phyloP scores from a whole-genome alignment of 805 yeast genomes.

The Lipomyces yamadae region DNA sequence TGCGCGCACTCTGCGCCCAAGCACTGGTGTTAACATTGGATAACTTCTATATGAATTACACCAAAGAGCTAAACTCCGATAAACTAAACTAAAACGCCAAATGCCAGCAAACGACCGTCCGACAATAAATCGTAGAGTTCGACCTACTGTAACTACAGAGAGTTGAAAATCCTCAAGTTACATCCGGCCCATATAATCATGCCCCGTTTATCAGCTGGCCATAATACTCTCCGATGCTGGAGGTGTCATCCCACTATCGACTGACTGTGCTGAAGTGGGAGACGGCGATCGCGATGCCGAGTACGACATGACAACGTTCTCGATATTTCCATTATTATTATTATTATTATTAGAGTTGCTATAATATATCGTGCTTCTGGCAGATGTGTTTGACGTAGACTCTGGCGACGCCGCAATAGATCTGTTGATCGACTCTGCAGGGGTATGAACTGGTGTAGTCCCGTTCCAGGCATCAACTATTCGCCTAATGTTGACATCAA shows the following conservation, averaged over 20 bases:
- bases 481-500: slow-evolving; percentile 29
- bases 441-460: slow-evolving; percentile 5
- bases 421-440: neutral
- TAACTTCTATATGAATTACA: too few relatives aligned
- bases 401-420: neutral
- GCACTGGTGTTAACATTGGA: too few relatives aligned
- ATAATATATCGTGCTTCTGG: neutral
- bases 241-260: neutral
- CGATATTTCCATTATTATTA: neutral
- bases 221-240: neutral
- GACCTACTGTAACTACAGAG: neutral
- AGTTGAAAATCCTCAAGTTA: neutral
- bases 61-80: too few relatives aligned
- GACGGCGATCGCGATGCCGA: slow-evolving; percentile 21
- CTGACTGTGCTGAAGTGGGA: neutral
- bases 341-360: neutral
- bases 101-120: neutral
- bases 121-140: neutral
- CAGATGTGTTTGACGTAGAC: neutral
- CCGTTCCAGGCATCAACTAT: slow-evolving; percentile 38
- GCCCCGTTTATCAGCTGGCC: neutral
- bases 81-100: too few relatives aligned
- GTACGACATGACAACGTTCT: slow-evolving; percentile 16
- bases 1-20: too few relatives aligned
- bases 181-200: neutral